Base-by-base conservation (phyloP, 2,329 filamentous ascomycete genomes). In the Volutella citrinella region DNA sequence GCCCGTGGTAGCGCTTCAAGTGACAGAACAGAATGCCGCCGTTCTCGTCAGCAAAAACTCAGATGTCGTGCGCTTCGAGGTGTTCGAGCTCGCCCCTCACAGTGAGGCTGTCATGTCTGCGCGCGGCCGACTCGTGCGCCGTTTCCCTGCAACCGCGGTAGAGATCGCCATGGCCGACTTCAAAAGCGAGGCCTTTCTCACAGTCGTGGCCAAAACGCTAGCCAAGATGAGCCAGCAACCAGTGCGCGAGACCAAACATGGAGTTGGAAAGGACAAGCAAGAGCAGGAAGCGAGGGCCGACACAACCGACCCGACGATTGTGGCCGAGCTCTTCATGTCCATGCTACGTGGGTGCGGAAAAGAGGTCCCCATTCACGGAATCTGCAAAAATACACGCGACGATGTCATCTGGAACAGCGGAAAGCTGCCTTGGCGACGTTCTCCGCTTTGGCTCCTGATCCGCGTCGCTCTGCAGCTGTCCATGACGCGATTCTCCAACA, bases 401-500 rank as follows among this genome's bases (percentile, higher is more conserved):
- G 74, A 80, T 11, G 64, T 78, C 2, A 36, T 73, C 9, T 78
- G 63, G 59, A 38, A 45, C 4, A 28, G 38, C 2, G 29, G 31
- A 10, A 24, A 32, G 6, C 30, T 46, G 2, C 49, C 52, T 0
- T 80, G 75, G 76, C 57, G 66, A 10, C 54, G 70, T 27, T 78
- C 74, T 10, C 59, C 75, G 0, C 38, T 72, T 1, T 82, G 75
- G 75, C 57, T 81, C 1, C 56, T 79, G 0, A 34, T 80, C 4
- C 70, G 76, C 1, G 72, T 78, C 1, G 51, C 62, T 0, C 40
- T 78, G 4, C 74, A 80, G 32, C 43, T 64, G 3, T 39, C 46
- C 3, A 38, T 43, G 36, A 19, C 6, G 1, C 34, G 42, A 1
- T 16, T 27, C 24, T 11, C 28, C 3, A 19, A 6, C 4, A 18